Evolutionary conservation across 2,329 filamentous ascomycete genomes (phyloP).

Genomic region (Beauveria bassiana): DNA sequence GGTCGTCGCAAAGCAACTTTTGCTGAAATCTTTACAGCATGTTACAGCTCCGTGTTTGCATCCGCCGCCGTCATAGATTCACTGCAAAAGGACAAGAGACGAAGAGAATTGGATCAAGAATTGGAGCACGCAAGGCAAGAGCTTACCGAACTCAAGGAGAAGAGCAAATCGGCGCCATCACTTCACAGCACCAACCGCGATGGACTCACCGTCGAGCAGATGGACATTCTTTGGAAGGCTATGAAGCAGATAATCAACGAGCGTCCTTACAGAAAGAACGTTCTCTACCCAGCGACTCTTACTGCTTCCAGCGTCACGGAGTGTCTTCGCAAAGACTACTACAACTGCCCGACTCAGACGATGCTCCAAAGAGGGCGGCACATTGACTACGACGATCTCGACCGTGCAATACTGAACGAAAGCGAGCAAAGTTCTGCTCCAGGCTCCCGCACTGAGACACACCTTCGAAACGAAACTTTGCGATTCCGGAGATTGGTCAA

Average conservation of each 20-base stretch:
- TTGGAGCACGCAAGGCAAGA: conserved; percentile 48
- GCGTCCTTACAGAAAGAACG: conserved; percentile 30
- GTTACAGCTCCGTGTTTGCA: conserved; percentile 61
- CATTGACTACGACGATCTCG: conserved; percentile 24
- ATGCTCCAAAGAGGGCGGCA: conserved; percentile 16
- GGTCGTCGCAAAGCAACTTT: conserved; percentile 41
- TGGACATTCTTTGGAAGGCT: conserved; percentile 24
- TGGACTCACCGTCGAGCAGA: conserved; percentile 21
- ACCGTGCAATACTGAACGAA: conserved; percentile 22
- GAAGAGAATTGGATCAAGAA: conserved; percentile 52
- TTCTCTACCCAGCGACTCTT: conserved; percentile 23
- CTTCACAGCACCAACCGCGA: conserved; percentile 10
- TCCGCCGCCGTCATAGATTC: conserved; percentile 57
- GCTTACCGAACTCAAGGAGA: conserved; percentile 31
- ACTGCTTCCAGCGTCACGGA: conserved; percentile 21
- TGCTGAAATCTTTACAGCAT: conserved; percentile 54
- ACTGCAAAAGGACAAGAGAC: conserved; percentile 47
- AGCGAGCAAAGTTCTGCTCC: conserved; percentile 17
- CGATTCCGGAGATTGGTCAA: conserved; percentile 22
- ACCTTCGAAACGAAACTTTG: conserved; percentile 21
- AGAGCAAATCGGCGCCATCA: conserved; percentile 17
- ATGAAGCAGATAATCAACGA: conserved; percentile 24
- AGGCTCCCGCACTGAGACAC: conserved; percentile 17
- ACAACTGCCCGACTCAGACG: conserved; percentile 19
- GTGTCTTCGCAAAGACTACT: conserved; percentile 21